Percentiles rank a stretch among this genome's conserved stretches.
Conservation (phyloP, 306 rosid genomes). For the Dryas octopetala region DNA sequence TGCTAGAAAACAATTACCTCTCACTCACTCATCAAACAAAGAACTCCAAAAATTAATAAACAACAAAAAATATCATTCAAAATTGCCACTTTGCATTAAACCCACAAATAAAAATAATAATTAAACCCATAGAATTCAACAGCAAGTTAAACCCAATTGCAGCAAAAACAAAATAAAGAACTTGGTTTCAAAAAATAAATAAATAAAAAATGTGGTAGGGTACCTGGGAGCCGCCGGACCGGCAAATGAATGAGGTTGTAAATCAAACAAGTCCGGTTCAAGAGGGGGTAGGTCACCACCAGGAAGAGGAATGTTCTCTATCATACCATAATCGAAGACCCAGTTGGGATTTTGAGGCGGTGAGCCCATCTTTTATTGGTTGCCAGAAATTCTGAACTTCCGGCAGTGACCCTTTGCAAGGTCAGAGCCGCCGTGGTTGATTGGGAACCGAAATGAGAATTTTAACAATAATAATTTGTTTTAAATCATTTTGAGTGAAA, state of each 20-base stretch:
- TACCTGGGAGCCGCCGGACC: constrained; percentile 38
- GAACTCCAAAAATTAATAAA: not conserved
- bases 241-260: constrained; percentile 45
- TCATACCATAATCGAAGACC: constrained; percentile 55
- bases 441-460: not conserved
- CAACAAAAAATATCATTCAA: not conserved
- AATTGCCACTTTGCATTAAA: not conserved
- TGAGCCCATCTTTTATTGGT: constrained; percentile 35
- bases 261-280: constrained; percentile 42
- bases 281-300: constrained; percentile 42
- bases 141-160: constrained; percentile 11
- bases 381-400: constrained; percentile 31
- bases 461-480: not conserved
- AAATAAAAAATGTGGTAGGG: not conserved
- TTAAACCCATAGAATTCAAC: not conserved
- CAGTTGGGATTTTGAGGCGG: constrained; percentile 47
- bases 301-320: constrained; percentile 51
- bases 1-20: not conserved
- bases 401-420: not conserved
- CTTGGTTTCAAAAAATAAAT: not conserved
- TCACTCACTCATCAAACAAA: not conserved
- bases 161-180: not conserved
- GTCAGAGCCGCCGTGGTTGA: constrained; percentile 12
- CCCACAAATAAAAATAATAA: not conserved
- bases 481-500: constrained; percentile 11